Evolutionary conservation across 345 rosid species (phyloP).

Genomic region (Hirschfeldia incana): DNA sequence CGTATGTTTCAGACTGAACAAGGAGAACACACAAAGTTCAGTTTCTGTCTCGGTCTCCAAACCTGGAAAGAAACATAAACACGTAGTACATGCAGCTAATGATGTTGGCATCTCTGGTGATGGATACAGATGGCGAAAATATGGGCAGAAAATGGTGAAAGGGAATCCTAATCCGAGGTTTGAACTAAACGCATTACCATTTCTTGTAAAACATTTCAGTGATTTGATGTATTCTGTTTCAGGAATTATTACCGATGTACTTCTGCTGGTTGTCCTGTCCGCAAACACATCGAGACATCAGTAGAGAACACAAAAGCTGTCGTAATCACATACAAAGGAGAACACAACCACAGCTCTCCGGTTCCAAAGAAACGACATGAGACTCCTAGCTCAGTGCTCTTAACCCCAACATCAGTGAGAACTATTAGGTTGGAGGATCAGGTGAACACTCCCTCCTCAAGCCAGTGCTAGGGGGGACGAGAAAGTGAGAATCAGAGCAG

Average conservation of each 20-base stretch:
- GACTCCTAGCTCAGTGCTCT: constrained; percentile 70
- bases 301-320: constrained; percentile 60
- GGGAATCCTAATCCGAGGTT: constrained; percentile 93
- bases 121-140: constrained; percentile 97
- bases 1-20: constrained; percentile 58
- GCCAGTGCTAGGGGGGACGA: constrained; percentile 54
- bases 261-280: constrained; percentile 86
- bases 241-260: constrained; percentile 97
- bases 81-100: constrained; percentile 81
- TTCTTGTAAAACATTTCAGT: background rate
- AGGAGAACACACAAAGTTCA: constrained; percentile 44
- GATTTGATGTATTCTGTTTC: constrained; percentile 25
- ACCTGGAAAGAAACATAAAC: constrained; percentile 72
- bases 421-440: constrained; percentile 38
- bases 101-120: constrained; percentile 87
- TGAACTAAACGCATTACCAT: background rate
- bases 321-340: constrained; percentile 80
- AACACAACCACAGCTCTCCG: constrained; percentile 90
- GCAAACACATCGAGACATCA: constrained; percentile 85
- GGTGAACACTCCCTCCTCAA: constrained; percentile 36
- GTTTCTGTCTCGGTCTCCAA: constrained; percentile 39
- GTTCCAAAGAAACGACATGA: constrained; percentile 93
- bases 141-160: constrained; percentile 97
- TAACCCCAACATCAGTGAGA: constrained; percentile 67
- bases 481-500: constrained; percentile 59